A percentile compares a stretch with the other conserved stretches of the same genome.
These are phyloP conservation scores for Dactylorhiza incarnata DNA, from an alignment of 106 monocot species.

Conservation along the genomic window DNA sequence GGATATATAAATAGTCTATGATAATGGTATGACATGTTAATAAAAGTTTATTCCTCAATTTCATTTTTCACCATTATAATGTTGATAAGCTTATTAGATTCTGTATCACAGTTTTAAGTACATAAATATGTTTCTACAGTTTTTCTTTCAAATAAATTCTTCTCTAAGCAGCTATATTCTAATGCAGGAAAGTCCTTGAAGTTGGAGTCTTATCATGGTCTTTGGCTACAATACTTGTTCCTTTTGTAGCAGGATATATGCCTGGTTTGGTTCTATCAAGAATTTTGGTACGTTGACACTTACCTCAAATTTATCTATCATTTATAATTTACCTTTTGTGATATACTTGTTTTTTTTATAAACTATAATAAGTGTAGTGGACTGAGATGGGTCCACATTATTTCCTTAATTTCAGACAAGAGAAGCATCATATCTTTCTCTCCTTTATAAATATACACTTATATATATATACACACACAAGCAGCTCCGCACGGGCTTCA, in stretches of 20 bases:
- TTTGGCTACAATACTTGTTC: constrained; percentile 85
- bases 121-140: neutral
- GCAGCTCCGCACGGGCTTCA: too few relatives aligned
- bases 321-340: neutral
- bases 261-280: constrained; percentile 85
- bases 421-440: too few relatives aligned
- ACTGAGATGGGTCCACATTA: too few relatives aligned
- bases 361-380: too few relatives aligned
- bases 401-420: too few relatives aligned
- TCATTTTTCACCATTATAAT: neutral
- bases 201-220: constrained; percentile 89
- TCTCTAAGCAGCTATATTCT: constrained; percentile 15
- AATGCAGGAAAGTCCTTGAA: constrained; percentile 82
- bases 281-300: constrained; percentile 59
- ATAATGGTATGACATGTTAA: neutral
- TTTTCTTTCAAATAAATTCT: neutral
- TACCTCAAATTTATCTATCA: neutral
- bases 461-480: too few relatives aligned
- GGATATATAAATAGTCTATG: too few relatives aligned
- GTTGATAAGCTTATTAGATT: neutral
- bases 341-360: neutral
- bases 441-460: too few relatives aligned
- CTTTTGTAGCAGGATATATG: constrained; percentile 81
- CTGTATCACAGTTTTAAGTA: neutral
- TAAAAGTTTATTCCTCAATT: neutral